Evolutionary conservation across 257 asterid genomes (phyloP).

Genomic region (Phtheirospermum japonicum): DNA sequence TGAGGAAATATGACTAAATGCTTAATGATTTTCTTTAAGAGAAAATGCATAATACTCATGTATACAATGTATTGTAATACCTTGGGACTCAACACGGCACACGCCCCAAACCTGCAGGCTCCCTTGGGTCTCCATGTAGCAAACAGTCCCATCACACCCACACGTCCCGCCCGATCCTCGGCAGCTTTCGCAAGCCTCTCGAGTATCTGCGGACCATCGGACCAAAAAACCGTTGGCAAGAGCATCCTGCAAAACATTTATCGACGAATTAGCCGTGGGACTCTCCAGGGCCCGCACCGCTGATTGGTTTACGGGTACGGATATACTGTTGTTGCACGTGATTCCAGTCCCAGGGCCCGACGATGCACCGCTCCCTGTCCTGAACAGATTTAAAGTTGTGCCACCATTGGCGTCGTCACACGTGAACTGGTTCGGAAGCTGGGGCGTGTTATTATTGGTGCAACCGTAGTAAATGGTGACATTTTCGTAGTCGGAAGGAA

Average conservation of each 20-base stretch:
- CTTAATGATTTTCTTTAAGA: too few relatives aligned
- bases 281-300: neutral
- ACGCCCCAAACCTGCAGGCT: too few relatives aligned
- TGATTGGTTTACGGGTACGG: neutral
- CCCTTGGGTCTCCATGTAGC: too few relatives aligned
- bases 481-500: constrained; percentile 15
- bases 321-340: neutral
- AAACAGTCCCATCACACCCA: too few relatives aligned
- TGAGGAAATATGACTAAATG: too few relatives aligned
- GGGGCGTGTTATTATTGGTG: neutral
- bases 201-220: constrained; percentile 1
- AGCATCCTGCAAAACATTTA: neutral
- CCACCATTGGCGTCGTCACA: neutral
- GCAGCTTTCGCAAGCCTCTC: neutral
- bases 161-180: too few relatives aligned
- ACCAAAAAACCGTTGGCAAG: neutral
- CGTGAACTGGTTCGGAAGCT: neutral
- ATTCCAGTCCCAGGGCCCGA: too few relatives aligned
- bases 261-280: neutral
- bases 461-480: constrained; percentile 38
- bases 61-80: too few relatives aligned
- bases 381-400: too few relatives aligned
- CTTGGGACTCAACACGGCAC: too few relatives aligned
- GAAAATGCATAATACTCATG: neutral
- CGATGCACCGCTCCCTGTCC: too few relatives aligned